These are phyloP conservation scores for Teratosphaeriaceae sp. DNA, from an alignment of 2,329 filamentous ascomycete genomes.

Conservation along the genomic window DNA sequence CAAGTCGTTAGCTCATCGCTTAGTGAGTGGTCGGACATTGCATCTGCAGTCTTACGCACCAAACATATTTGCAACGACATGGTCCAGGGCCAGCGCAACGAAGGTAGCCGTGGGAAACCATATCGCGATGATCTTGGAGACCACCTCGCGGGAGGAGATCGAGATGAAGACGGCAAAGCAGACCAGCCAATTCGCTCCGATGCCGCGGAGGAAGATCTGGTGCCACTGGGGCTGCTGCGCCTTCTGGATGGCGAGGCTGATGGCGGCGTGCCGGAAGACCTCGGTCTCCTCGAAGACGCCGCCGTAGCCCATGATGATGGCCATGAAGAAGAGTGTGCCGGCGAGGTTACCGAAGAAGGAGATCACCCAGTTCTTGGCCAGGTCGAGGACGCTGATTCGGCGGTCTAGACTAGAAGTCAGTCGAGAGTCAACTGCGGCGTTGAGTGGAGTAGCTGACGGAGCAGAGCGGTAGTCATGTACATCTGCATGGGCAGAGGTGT, in stretches of 20 bases:
- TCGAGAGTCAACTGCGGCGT: neutral
- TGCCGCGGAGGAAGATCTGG: slow-evolving; percentile 48
- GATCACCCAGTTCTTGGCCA: slow-evolving; percentile 24
- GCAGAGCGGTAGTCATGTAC: slow-evolving; percentile 37
- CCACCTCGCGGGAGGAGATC: slow-evolving; percentile 44
- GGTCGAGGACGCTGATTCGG: slow-evolving; percentile 22
- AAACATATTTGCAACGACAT: slow-evolving; percentile 51
- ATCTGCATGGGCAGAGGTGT: too few species aligned
- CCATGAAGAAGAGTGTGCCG: slow-evolving; percentile 26
- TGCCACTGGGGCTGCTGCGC: slow-evolving; percentile 44
- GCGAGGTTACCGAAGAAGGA: slow-evolving; percentile 29
- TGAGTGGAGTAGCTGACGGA: slow-evolving; percentile 19
- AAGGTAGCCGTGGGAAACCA: slow-evolving; percentile 53
- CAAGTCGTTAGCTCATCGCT: too few species aligned
- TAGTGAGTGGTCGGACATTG: too few species aligned
- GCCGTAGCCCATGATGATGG: slow-evolving; percentile 25
- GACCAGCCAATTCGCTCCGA: slow-evolving; percentile 53
- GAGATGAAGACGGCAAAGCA: slow-evolving; percentile 38
- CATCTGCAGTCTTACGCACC: too few species aligned
- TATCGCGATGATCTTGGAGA: slow-evolving; percentile 49
- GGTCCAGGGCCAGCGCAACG: slow-evolving; percentile 49
- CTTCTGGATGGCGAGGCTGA: slow-evolving; percentile 45
- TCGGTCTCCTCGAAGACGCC: slow-evolving; percentile 25
- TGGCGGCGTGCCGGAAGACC: slow-evolving; percentile 39
- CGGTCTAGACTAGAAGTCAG: slow-evolving; percentile 21